Evolutionary conservation across 2,329 filamentous ascomycete species (phyloP).

Genomic region (Sclerotinia sclerotiorum): DNA sequence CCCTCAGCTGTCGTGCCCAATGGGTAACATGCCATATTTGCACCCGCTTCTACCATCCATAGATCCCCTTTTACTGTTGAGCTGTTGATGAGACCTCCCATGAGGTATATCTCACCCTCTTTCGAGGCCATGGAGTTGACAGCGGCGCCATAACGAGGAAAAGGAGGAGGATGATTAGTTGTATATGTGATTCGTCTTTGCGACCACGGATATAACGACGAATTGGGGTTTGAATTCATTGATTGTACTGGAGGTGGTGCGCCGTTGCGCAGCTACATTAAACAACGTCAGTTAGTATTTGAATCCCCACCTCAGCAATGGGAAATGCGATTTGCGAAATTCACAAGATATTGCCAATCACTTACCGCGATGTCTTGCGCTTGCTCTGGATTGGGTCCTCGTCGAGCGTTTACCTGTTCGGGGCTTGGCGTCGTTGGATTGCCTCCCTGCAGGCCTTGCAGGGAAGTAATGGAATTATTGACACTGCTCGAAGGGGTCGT

Average conservation of each 20-base stretch:
- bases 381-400: constrained; percentile 46
- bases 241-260: constrained; percentile 39
- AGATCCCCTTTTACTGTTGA: constrained; percentile 95
- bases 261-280: constrained; percentile 55
- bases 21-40: constrained; percentile 85
- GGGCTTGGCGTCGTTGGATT: constrained; percentile 38
- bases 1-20: constrained; percentile 90
- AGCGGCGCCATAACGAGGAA: constrained; percentile 94
- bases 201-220: constrained; percentile 93
- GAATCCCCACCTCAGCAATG: constrained; percentile 3
- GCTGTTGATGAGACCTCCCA: constrained; percentile 94
- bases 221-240: constrained; percentile 57
- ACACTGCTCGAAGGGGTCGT: constrained; percentile 59
- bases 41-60: constrained; percentile 94
- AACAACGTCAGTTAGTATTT: constrained; percentile 23
- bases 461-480: constrained; percentile 62
- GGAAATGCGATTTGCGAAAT: constrained; percentile 17
- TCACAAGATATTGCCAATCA: constrained; percentile 22
- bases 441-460: constrained; percentile 56
- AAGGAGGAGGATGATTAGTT: constrained; percentile 77
- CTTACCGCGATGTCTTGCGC: constrained; percentile 45
- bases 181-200: constrained; percentile 85
- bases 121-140: constrained; percentile 92
- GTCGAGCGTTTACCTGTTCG: constrained; percentile 56
- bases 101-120: constrained; percentile 95